Base-by-base conservation (phyloP, 2,329 filamentous ascomycete genomes). In the Clonostachys rhizophaga region DNA sequence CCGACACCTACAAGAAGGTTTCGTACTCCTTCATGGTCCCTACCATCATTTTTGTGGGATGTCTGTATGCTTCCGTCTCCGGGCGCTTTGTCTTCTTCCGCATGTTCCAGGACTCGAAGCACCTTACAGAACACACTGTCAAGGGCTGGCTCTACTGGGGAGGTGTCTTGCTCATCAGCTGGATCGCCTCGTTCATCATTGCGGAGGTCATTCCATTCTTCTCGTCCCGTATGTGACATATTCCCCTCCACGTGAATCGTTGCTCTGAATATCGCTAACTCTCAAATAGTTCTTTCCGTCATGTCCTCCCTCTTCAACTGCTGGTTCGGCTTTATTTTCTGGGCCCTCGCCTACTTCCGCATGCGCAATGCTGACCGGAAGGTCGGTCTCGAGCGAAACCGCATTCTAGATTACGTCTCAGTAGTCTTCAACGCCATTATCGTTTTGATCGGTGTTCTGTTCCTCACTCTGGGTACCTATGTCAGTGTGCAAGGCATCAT, bases 261-360 rank as follows among this genome's bases (percentile, higher is more conserved):
- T 11, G 9, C 3, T 20, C 2, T 14, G 1, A 7, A 13, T 6
- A 18, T 14, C 10, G 8, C 16, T 17, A 10, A 30, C 40, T 42
- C 40, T 30, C 40, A 20, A 14, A 33, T 37, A 79, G 76, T 84
- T 3, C 66, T 83, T n/a, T 84, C 83, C 5, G 73, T 90, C 51
- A 88, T 91, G 85, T 87, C 84, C n/a, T 89, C 89, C 5, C 78
- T 96, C 2, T 96, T 96, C 61, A 90, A 96, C 68, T 92, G 87
- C 47, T 92, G 91, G 75, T 92, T 92, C 58, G 91, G 91, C 20
- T 96, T 96, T 74, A 95, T 96, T 60, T 96, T 96, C 74, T 96
- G 88, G 88, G 88, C 86, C 12, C 78, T 89, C 2, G 88, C 87
- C 1, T 92, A 89, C 60, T 79, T 91, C 59, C 79, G 86, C 47